Base-by-base conservation (phyloP, 768 basidiomycete species). In the Saitozyma podzolica region DNA sequence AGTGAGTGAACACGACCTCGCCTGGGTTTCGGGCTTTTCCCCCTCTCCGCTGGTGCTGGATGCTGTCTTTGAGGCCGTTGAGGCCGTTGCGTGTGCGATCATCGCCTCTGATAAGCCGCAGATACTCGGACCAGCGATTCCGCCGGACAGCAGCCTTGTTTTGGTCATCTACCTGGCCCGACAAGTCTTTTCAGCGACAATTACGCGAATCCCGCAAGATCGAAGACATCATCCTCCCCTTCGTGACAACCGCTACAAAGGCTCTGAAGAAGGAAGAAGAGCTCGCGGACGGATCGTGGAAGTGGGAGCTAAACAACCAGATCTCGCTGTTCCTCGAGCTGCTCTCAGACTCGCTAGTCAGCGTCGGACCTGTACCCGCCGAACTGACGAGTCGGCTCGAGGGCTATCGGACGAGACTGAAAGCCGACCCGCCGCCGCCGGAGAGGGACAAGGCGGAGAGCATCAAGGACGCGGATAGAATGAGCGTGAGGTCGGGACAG, bases 171-270 rank as follows among this genome's bases (percentile, higher is more conserved):
- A 90, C 92, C 64, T 91, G 90, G 78, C 87, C 88, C 78, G 87
- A 90, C 61, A 89, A 91, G 37, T 84, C 83, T 45, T 95, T 96
- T 82, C 87, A 89, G 61, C 85, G 86, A 42, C 90, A 93, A 71
- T 89, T 97, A 86, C 91, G 92, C 80, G 94, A 97, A 78, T 94
- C 91, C 78, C 85, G 96, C 51, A 96, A 95, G 82, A 91, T 97
- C 45, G 96, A 99, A 81, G 93, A 97, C 66, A 88, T 99, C 58
- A 95, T 99, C 62, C 84, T 99, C 56, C 90, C 90, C 84, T 97
- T 97, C 73, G 94, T 94, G 10, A 90, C 93, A 1, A 88, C 92
- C 56, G 90, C 95, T 3, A 92, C 91, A 3, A 84, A 86, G 37
- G 86, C 91, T 9, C 84, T 98, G 63, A 89, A 88, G 84, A 96